Conservation (phyloP, 1,284 basidiomycete genomes). For the Ganoderma sp. region DNA sequence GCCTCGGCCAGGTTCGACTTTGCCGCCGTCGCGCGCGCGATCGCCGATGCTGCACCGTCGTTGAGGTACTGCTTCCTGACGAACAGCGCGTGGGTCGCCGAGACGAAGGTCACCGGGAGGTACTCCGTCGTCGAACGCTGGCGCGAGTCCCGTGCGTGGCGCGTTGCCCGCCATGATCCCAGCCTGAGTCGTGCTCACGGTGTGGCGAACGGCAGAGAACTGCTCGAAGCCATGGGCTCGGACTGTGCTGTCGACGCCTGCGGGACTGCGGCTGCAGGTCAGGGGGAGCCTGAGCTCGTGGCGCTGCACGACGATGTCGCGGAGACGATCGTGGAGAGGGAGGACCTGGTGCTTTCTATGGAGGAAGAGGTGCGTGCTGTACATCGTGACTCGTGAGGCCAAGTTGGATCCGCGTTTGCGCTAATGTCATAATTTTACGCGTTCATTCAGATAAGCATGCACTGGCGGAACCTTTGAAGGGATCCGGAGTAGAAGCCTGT, state of each 20-base stretch:
- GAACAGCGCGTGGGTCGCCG: background rate
- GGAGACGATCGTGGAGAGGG: background rate
- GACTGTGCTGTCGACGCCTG: too few relatives aligned
- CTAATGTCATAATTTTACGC: too few relatives aligned
- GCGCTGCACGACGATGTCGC: background rate
- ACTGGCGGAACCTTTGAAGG: too few relatives aligned
- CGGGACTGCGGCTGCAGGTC: background rate
- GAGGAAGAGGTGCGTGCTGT: background rate
- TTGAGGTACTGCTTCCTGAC: background rate
- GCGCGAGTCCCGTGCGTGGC: background rate
- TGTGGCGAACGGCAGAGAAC: too few relatives aligned
- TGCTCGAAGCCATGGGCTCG: too few relatives aligned
- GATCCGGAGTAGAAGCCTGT: too few relatives aligned
- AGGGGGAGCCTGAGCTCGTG: background rate
- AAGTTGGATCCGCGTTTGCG: too few relatives aligned
- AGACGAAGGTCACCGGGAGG: background rate
- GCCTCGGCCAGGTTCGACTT: background rate
- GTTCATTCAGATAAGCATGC: too few relatives aligned
- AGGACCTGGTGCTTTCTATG: background rate
- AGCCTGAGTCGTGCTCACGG: too few relatives aligned
- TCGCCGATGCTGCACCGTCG: background rate
- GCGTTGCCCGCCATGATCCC: background rate
- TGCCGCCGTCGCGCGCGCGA: background rate
- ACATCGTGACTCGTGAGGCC: too few relatives aligned
- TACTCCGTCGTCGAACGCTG: background rate